Evolutionary conservation across 2,329 filamentous ascomycete genomes (phyloP).

Genomic region (Diaporthe sp.): DNA sequence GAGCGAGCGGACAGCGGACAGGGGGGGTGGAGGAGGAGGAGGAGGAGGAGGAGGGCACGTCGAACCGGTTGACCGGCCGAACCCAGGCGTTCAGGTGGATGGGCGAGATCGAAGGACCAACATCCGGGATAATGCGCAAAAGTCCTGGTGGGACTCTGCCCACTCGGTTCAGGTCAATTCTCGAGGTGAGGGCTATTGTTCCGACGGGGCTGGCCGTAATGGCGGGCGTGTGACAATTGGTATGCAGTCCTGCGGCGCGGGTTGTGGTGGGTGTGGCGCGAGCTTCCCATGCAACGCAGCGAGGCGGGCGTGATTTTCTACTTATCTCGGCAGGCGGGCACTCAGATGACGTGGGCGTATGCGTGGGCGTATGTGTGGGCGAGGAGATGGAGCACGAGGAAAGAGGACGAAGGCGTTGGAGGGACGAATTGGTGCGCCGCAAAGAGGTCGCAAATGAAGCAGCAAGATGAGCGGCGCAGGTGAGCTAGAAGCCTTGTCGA

Average conservation of each 20-base stretch:
- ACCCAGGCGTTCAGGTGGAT: constrained; percentile 32
- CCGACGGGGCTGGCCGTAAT: constrained; percentile 3
- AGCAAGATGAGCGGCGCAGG: constrained; percentile 13
- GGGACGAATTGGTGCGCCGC: not conserved
- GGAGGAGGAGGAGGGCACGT: constrained; percentile 9
- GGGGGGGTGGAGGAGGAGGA: not conserved
- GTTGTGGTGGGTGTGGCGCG: not conserved
- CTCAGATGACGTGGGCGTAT: not conserved
- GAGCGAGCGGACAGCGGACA: constrained; percentile 1
- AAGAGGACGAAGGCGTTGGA: not conserved
- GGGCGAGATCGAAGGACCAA: constrained; percentile 27
- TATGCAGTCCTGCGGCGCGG: constrained; percentile 26
- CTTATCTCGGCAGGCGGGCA: not conserved
- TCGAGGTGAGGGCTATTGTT: not conserved
- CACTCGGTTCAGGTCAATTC: constrained; percentile 1
- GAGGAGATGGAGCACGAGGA: not conserved
- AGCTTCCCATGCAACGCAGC: constrained; percentile 17
- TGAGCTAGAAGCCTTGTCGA: constrained; percentile 6
- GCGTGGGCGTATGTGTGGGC: not conserved
- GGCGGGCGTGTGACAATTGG: constrained; percentile 11
- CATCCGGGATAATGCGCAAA: constrained; percentile 32
- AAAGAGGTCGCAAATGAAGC: constrained; percentile 14
- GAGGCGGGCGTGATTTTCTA: not conserved
- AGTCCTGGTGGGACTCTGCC: constrained; percentile 26
- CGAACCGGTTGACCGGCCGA: constrained; percentile 33